Evolutionary conservation across 2,329 filamentous ascomycete species (phyloP).

Genomic region (Thelonectria olida): DNA sequence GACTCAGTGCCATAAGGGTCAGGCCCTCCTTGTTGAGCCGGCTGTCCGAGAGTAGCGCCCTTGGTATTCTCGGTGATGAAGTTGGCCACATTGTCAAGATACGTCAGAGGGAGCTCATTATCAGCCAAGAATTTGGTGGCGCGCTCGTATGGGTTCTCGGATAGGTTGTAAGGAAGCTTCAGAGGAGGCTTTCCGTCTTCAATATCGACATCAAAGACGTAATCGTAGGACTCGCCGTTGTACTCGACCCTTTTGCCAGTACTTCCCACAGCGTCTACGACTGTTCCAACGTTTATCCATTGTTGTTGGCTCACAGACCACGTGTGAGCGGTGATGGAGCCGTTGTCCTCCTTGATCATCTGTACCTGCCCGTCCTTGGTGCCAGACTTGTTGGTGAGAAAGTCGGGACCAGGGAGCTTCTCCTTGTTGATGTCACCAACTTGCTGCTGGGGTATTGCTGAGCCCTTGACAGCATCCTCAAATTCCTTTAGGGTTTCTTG

Average conservation of each 20-base stretch:
- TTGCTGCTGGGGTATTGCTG: conserved; percentile 88
- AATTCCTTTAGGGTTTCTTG: conserved; percentile 76
- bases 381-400: conserved; percentile 81
- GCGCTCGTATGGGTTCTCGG: conserved; percentile 90
- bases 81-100: conserved; percentile 90
- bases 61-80: conserved; percentile 93
- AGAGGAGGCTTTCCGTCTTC: conserved; percentile 92
- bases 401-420: conserved; percentile 87
- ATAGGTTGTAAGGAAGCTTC: conserved; percentile 93
- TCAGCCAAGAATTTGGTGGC: conserved; percentile 90
- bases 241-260: conserved; percentile 81
- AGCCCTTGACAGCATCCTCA: conserved; percentile 82
- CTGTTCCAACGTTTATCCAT: conserved; percentile 92
- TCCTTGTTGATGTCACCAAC: conserved; percentile 89
- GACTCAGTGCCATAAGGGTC: conserved; percentile 84
- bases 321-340: conserved; percentile 84
- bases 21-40: conserved; percentile 59
- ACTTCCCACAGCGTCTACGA: conserved; percentile 88
- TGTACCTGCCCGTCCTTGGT: conserved; percentile 97
- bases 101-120: conserved; percentile 87
- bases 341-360: conserved; percentile 86
- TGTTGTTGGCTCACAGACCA: conserved; percentile 79
- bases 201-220: conserved; percentile 95
- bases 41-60: conserved; percentile 81
- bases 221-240: conserved; percentile 90